Conservation (phyloP, 495 filamentous ascomycete genomes). For the Penicillium flavigenum region DNA sequence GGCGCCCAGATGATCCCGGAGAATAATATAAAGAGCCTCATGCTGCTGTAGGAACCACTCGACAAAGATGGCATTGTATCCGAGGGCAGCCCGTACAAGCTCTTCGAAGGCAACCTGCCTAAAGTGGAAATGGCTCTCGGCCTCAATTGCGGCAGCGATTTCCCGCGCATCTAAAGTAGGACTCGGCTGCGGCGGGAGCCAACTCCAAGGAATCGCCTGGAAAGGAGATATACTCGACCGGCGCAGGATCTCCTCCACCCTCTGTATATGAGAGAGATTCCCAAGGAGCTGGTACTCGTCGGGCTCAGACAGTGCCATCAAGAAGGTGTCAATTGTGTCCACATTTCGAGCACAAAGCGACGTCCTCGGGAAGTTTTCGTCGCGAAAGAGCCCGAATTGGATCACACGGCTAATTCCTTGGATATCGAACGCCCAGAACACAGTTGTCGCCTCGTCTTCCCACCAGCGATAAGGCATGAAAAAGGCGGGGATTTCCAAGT, state of each 20-base stretch:
- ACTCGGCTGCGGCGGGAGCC: conserved; percentile 35
- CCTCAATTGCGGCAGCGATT: conserved; percentile 40
- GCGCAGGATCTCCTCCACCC: conserved; percentile 46
- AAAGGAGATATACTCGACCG: conserved; percentile 28
- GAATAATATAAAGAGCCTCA: conserved; percentile 38
- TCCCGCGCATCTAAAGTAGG: conserved; percentile 20
- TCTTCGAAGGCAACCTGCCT: conserved; percentile 43
- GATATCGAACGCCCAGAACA: conserved; percentile 46
- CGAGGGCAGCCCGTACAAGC: conserved; percentile 41
- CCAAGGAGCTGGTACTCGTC: conserved; percentile 30
- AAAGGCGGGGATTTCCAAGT: conserved; percentile 36
- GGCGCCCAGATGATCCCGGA: conserved; percentile 35
- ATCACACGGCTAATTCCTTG: conserved; percentile 41
- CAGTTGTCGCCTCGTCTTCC: conserved; percentile 44
- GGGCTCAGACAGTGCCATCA: conserved; percentile 28
- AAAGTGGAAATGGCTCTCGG: conserved; percentile 48
- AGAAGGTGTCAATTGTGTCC: conserved; percentile 36
- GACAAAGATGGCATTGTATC: conserved; percentile 32
- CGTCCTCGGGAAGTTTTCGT: conserved; percentile 36
- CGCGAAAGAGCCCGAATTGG: conserved; percentile 39
- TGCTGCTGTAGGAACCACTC: conserved; percentile 48
- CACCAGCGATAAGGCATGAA: conserved; percentile 39
- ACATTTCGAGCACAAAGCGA: conserved; percentile 35
- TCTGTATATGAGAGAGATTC: conserved; percentile 38
- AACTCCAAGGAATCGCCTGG: conserved; percentile 35